phyloP scores from a whole-genome alignment of 1,284 basidiomycete species.

The Ceratobasidium papillatum region DNA sequence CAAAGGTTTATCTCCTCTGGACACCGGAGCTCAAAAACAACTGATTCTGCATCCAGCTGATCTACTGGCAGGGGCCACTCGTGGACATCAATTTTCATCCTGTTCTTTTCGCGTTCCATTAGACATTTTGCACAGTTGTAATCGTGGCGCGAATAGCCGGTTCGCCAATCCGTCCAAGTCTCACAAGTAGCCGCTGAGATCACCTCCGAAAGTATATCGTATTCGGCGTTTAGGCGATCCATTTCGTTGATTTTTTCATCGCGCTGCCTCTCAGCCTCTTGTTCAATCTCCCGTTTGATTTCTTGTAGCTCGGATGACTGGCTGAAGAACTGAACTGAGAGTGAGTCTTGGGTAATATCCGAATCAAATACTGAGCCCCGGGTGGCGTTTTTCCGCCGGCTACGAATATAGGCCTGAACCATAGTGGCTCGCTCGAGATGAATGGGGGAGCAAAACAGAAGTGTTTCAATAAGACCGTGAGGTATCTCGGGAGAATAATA shows the following conservation, averaged over 20 bases:
- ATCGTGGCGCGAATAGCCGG: not conserved
- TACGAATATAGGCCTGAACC: conserved; percentile 51
- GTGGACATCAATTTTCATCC: conserved; percentile 54
- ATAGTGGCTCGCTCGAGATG: conserved; percentile 49
- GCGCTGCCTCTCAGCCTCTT: conserved; percentile 45
- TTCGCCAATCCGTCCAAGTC: conserved; percentile 43
- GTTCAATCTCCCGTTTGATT: conserved; percentile 51
- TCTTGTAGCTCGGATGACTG: conserved; percentile 42
- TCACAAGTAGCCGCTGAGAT: conserved; percentile 15
- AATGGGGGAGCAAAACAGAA: conserved; percentile 53
- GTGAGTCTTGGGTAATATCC: conserved; percentile 39
- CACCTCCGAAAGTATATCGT: too few species aligned
- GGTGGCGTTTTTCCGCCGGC: conserved; percentile 45
- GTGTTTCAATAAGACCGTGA: conserved; percentile 50
- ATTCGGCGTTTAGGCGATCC: conserved; percentile 25
- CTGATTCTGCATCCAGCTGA: conserved; percentile 47
- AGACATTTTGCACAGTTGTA: conserved; percentile 52
- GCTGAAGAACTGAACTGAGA: conserved; percentile 52
- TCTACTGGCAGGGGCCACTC: conserved; percentile 62
- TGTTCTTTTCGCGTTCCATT: conserved; percentile 45
- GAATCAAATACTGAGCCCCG: not conserved
- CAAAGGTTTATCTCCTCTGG: conserved; percentile 57
- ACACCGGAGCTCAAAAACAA: conserved; percentile 59
- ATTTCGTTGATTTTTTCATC: conserved; percentile 49
- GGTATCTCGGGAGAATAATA: conserved; percentile 60